Evolutionary conservation across 2,329 filamentous ascomycete species (phyloP), one percentile per base, ranked within the genome.

Genomic region (Diaporthe vexans): DNA sequence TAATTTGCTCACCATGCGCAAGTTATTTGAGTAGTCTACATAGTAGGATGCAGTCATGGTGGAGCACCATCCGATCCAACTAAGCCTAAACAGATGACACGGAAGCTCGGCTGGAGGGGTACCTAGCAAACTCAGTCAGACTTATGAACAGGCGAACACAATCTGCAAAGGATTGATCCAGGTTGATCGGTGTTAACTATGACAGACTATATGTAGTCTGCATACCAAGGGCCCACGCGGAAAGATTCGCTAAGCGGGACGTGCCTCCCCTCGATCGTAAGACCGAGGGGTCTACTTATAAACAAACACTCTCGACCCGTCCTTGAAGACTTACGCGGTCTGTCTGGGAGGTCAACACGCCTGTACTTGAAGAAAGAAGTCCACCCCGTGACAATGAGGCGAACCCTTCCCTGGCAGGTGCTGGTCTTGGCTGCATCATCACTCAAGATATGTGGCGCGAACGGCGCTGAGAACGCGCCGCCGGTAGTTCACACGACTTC

Each of bases 401-500:
- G 3, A 9, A 63, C 11, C 4, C 8, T 19, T 17, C 6, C 37
- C 40, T 43, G 58, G 24, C 8, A 6, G 17, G 21, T 46, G 24
- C 37, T 63, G 37, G 3, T 24, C 24, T 11, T 46, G 7, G 24
- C 15, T 48, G 58, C 58, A 33, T 15, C 24, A 1, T 26, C 37
- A 46, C 4, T 24, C 1, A 24, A 61, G 11, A 15, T 4, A 19
- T 43, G n/a, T 10, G 9, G 37, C 13, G 58, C 58, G 1, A 46
- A 11, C 37, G 6, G 21, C 11, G 4, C 13, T 5, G 21, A 46
- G 15, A 9, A 46, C 1, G 10, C 33, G 17, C 54, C 33, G 17
- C 61, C 61, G 15, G 46, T 46, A 4, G 43, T 69, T 11, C n/a
- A 29, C 24, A 73, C 61, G 19, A 73, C 29, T 29, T 73, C 71